A percentile compares a stretch with the other conserved stretches of the same genome.
These are phyloP conservation scores for Pseudozyma tsukubaensis DNA, from an alignment of 1,284 basidiomycete genomes.

Conservation along the genomic window DNA sequence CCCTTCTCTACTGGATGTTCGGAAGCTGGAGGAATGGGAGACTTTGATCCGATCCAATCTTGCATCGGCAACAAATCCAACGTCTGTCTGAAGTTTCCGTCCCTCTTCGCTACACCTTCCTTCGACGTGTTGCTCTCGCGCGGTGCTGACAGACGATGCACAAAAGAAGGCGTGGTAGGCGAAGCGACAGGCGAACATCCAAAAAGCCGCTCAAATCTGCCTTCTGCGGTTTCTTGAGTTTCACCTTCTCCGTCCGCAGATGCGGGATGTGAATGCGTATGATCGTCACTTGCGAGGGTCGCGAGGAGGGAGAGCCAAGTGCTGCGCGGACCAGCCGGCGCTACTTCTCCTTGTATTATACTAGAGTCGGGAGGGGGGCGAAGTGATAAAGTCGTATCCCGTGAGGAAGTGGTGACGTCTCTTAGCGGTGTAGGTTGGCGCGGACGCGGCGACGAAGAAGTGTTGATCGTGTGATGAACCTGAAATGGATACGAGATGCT, in stretches of 20 bases:
- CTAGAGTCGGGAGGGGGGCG: background rate
- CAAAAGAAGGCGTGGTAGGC: constrained; percentile 14
- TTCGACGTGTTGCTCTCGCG: background rate
- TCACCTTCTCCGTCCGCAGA: background rate
- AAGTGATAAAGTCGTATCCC: constrained; percentile 11
- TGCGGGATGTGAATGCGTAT: background rate
- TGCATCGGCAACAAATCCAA: constrained; percentile 16
- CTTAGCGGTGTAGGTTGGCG: constrained; percentile 19
- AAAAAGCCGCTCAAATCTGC: constrained; percentile 34
- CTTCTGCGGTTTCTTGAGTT: constrained; percentile 16
- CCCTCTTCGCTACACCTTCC: background rate
- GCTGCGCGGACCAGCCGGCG: background rate
- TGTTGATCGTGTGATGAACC: constrained; percentile 19
- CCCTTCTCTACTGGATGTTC: background rate
- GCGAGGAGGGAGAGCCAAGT: constrained; percentile 39
- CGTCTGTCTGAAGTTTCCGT: constrained; percentile 14
- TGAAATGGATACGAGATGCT: constrained; percentile 46
- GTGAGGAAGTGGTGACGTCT: background rate
- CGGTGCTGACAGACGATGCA: background rate
- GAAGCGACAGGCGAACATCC: constrained; percentile 39
- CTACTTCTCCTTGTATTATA: background rate
- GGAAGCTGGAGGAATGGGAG: constrained; percentile 9
- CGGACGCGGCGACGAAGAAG: background rate
- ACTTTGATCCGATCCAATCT: constrained; percentile 30
- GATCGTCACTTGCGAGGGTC: constrained; percentile 9